Evolutionary conservation across 495 filamentous ascomycete species (phyloP).

Genomic region (Penicillium lagena): DNA sequence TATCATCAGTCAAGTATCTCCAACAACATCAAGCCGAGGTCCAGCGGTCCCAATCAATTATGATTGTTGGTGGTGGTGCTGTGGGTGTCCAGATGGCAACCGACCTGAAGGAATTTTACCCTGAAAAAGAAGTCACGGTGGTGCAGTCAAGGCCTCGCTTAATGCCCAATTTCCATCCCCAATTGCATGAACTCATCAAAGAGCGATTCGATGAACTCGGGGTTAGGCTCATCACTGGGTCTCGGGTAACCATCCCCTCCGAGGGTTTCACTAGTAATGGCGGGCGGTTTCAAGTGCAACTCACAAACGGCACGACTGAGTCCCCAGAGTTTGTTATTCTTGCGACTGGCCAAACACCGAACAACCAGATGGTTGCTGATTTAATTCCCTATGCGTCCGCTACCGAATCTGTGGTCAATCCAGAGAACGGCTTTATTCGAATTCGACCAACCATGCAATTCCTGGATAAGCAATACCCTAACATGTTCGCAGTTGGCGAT

Average conservation of each 20-base stretch:
- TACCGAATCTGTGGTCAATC: conserved; percentile 34
- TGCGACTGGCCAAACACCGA: conserved; percentile 53
- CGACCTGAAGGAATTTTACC: conserved; percentile 53
- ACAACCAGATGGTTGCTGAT: conserved; percentile 40
- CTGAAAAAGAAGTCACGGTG: conserved; percentile 50
- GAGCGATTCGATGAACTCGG: conserved; percentile 33
- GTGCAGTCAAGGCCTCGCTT: conserved; percentile 50
- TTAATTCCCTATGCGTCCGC: conserved; percentile 26
- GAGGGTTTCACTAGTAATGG: conserved; percentile 25
- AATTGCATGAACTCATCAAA: conserved; percentile 41
- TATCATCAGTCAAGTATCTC: conserved; percentile 30
- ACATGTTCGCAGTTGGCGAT: conserved; percentile 55
- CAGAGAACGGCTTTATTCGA: conserved; percentile 42
- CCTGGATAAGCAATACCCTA: conserved; percentile 32
- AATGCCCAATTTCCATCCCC: conserved; percentile 45
- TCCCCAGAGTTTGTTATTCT: conserved; percentile 38
- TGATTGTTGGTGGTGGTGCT: conserved; percentile 55
- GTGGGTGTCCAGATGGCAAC: conserved; percentile 56
- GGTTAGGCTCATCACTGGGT: conserved; percentile 29
- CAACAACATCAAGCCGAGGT: conserved; percentile 31
- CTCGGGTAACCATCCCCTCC: conserved; percentile 24
- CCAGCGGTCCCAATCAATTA: conserved; percentile 34
- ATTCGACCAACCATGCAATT: conserved; percentile 54
- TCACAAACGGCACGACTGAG: conserved; percentile 27
- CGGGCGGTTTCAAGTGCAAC: conserved; percentile 20